These are phyloP conservation scores for Mrakiaceae sp. DNA, from an alignment of 1,284 basidiomycete species.

Conservation along the genomic window DNA sequence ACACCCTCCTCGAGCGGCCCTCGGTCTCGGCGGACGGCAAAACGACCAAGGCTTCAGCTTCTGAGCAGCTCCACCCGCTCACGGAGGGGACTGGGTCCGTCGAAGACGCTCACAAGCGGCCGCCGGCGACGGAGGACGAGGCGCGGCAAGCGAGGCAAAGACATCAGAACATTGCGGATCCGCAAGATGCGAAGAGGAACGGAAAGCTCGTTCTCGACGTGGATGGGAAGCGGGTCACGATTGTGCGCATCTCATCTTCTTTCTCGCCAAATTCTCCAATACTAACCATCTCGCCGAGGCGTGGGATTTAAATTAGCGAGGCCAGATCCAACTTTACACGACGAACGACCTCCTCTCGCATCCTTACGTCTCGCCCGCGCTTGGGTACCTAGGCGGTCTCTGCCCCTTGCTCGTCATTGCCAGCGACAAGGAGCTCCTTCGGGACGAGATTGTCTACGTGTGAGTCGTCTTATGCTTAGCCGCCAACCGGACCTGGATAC, in stretches of 20 bases:
- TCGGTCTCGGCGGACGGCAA: neutral
- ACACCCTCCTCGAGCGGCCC: too few species aligned
- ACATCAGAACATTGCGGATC: conserved; percentile 15
- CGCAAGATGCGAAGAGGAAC: conserved; percentile 19
- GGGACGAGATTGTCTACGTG: conserved; percentile 74
- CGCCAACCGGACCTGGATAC: neutral
- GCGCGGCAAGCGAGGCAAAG: neutral
- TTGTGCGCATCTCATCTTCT: conserved; percentile 23
- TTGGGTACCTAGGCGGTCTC: conserved; percentile 80
- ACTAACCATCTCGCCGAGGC: neutral
- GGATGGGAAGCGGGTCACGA: conserved; percentile 36
- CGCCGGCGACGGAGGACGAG: conserved; percentile 10
- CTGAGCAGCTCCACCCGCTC: conserved; percentile 2
- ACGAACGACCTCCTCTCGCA: conserved; percentile 72
- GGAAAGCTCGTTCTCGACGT: conserved; percentile 19
- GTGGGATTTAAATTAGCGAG: neutral
- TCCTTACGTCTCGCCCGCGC: conserved; percentile 71
- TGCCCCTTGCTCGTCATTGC: conserved; percentile 77
- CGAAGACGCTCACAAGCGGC: conserved; percentile 3
- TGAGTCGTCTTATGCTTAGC: conserved; percentile 36
- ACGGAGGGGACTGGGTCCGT: conserved; percentile 11
- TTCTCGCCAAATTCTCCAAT: neutral
- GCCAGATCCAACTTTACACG: conserved; percentile 79
- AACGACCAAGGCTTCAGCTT: neutral
- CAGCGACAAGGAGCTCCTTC: conserved; percentile 80